These are phyloP conservation scores for Starmerella ratchasimensis DNA, from an alignment of 805 yeast genomes.

Conservation along the genomic window DNA sequence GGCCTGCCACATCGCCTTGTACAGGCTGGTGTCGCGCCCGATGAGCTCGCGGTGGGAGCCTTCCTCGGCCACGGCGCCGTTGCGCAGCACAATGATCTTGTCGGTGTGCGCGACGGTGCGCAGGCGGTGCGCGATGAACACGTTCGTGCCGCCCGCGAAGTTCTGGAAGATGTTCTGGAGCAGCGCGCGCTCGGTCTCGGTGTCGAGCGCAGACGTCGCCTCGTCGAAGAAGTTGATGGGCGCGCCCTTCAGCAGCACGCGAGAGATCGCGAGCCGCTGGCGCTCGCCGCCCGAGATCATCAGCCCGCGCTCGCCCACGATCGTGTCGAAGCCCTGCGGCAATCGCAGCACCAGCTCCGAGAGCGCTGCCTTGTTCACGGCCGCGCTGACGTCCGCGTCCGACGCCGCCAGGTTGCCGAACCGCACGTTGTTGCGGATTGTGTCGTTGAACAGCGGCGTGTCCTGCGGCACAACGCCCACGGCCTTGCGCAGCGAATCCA, in stretches of 20 bases:
- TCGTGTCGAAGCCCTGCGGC: constrained; percentile 73
- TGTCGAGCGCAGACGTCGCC: constrained; percentile 89
- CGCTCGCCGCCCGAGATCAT: constrained; percentile 99
- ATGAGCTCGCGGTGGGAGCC: constrained; percentile 66
- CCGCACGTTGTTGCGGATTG: constrained; percentile 73
- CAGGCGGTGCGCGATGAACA: constrained; percentile 85
- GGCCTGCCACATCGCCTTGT: constrained; percentile 75
- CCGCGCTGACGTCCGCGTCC: constrained; percentile 53
- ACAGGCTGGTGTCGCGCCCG: constrained; percentile 42
- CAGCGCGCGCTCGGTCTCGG: constrained; percentile 84
- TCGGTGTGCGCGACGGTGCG: constrained; percentile 90
- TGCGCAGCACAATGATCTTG: constrained; percentile 72
- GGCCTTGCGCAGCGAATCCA: constrained; percentile 57
- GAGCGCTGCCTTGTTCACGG: constrained; percentile 58
- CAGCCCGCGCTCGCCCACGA: constrained; percentile 92
- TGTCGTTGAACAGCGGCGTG: constrained; percentile 86
- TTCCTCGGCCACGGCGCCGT: constrained; percentile 73
- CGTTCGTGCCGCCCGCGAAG: constrained; percentile 59
- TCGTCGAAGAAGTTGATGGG: constrained; percentile 93
- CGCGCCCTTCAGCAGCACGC: constrained; percentile 72
- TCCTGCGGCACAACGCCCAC: constrained; percentile 97
- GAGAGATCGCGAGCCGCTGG: constrained; percentile 85
- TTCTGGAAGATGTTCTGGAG: constrained; percentile 58
- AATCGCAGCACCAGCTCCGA: constrained; percentile 47
- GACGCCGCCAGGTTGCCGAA: constrained; percentile 68